Base-by-base conservation (phyloP, 768 basidiomycete genomes). In the Phylloporus sp. region DNA sequence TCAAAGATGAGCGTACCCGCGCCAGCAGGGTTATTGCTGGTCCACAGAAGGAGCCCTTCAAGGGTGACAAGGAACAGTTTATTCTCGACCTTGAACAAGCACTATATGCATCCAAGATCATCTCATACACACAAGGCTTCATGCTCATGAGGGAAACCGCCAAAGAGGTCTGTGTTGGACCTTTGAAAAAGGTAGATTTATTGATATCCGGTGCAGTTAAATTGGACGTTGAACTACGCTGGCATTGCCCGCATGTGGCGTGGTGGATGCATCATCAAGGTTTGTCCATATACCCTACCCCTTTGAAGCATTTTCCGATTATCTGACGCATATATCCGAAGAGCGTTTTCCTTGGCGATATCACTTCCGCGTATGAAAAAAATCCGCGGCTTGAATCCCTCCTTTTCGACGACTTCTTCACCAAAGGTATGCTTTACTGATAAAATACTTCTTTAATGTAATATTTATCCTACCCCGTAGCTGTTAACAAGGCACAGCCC, bases 211-310 rank as follows among this genome's bases (percentile, higher is more conserved):
- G 16, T 38, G 4, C 27, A 89, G 87, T 66, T 88, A 61, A 69
- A 65, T 57, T 99, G 95, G 95, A 84, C 89, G 71, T 77, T 99
- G 70, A 97, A 98, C 81, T 95, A 95, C 69, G 86, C 94, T 62
- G 95, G 94, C 55, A 98, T 99, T 67, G 97, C 97, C 29, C 84
- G 80, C 61, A 99, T 99, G 94, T 99, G 97, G 97, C 92, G 95
- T 64, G 97, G 97, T 59, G 97, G 97, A 59, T 98, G 95, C 72
- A 99, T 99, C 73, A 98, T 99, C 81, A 95, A 95, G 82, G 88
- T 83, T 40, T 43, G 62, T 49, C 38, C 1, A 18, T 20, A 29
- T 20, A 45, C 40, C 34, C 48, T 54, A 45, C 62, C 65, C 24
- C 11, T 52, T 39, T 38, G 39, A 60, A 66, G 12, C n/a, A 45